Base-by-base conservation (phyloP, 441 rosid species). In the Monsonia emarginata region DNA sequence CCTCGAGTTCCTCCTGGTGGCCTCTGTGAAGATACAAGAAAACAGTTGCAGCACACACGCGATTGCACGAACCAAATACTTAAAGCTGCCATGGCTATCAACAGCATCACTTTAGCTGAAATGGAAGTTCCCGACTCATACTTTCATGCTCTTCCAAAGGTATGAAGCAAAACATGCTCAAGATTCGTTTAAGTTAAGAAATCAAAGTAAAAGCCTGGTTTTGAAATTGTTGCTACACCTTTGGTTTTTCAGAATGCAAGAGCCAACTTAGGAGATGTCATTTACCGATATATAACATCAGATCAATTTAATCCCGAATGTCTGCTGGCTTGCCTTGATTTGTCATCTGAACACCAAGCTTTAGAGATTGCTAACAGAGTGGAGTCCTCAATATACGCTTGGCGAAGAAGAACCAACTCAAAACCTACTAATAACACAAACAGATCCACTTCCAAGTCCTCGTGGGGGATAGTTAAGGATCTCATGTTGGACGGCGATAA, bases 11-110 rank as follows among this genome's bases (percentile, higher is more conserved):
- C 94, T 68, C 80, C 84, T 1, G 84, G 84, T 66, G 98, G 99
- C 63, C 95, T 95, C 48, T 72, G 68, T 46, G 98, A 95, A 60
- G 60, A 78, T 66, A 83, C 90, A 27, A 84, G 97, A 74, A 95
- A 89, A 80, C 82, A 88, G 68, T 71, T 95, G 79, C 97, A 88
- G 74, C 96, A 91, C 78, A 91, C 72, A 71, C 88, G 98, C 1
- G 99, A 95, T 74, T 86, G 91, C 79, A 83, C 98, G 16, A 95
- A 87, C 72, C 99, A 95, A 79, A 91, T 95, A 73, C 75, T 95
- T 5, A 95, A 95, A 77, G 99, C 98, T 63, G 93, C 95, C 28
- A 85, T 95, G 96, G 97, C 99, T 28, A 95, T 95, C 80, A 95
- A 95, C 80, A 82, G 85, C 70, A 79, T 79, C 68, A 77, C 97